These are phyloP conservation scores for Moricandia moricandioides DNA, from an alignment of 345 rosid genomes.

Conservation along the genomic window DNA sequence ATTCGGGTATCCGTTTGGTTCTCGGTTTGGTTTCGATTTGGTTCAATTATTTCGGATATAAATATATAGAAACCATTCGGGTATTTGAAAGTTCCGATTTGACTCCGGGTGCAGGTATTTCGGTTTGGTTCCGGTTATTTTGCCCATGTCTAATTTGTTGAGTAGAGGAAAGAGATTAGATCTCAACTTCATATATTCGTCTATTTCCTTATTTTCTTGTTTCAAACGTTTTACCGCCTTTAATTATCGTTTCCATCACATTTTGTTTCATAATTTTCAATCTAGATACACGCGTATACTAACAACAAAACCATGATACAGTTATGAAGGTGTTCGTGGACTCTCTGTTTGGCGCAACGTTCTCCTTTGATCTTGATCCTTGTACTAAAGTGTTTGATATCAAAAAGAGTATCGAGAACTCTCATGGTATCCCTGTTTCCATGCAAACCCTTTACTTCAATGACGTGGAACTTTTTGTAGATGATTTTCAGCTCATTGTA, in stretches of 20 bases:
- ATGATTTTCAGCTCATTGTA: slow-evolving; percentile 45
- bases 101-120: too few species aligned
- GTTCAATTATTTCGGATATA: too few species aligned
- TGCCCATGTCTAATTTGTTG: too few species aligned
- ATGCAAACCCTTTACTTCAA: slow-evolving; percentile 58
- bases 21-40: too few species aligned
- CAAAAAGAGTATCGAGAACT: slow-evolving; percentile 62
- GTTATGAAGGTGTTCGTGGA: slow-evolving; percentile 62
- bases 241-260: not conserved
- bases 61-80: too few species aligned
- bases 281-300: not conserved
- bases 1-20: too few species aligned
- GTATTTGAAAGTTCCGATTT: too few species aligned
- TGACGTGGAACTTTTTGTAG: slow-evolving; percentile 45
- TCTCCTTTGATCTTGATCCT: slow-evolving; percentile 58
- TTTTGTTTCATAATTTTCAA: not conserved
- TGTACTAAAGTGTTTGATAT: slow-evolving; percentile 58
- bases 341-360: slow-evolving; percentile 42
- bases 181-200: not conserved
- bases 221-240: not conserved
- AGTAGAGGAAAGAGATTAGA: not conserved
- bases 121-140: too few species aligned
- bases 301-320: not conserved
- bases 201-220: not conserved
- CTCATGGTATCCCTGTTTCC: slow-evolving; percentile 48